Base-by-base conservation (phyloP, 768 basidiomycete genomes). In the Serendipita indica region DNA sequence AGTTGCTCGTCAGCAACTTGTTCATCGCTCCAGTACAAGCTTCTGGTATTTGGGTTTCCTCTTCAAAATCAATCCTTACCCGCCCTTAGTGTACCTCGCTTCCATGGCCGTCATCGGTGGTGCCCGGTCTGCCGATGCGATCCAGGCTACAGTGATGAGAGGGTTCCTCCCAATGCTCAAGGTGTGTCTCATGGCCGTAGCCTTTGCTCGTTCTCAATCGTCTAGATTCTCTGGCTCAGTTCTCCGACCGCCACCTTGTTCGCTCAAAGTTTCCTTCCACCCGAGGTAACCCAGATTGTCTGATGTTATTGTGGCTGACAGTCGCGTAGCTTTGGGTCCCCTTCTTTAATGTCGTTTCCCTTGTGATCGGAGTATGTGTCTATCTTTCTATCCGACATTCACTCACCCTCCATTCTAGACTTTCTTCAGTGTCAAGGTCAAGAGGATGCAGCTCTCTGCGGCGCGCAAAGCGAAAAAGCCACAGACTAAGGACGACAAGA, bases 71-170 rank as follows among this genome's bases (percentile, higher is more conserved):
- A n/a, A n/a, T n/a, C n/a, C 20, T 18, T 54, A 54, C 30, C n/a
- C n/a, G 16, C 30, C 32, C 32, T 25, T 61, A 84, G 88, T 78
- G 3, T 89, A 80, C 69, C 75, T 93, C 32, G 75, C 84, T 0
- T 86, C 81, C 25, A 85, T 89, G 80, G 86, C 90, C 1, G 68
- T 91, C 33, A 90, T 93, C 62, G 83, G 83, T 60, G 90, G 90
- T 34, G 86, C 87, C 16, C 79, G 76, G 63, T 79, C 83, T 6
- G 62, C 77, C 5, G 75, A 80, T 34, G 82, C 84, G 25, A 73
- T 92, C 49, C 63, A 77, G 46, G 79, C 77, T 65, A 83, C 84
- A 0, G 78, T 91, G 32, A 82, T 78, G 67, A 75, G 70, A 16
- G 86, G 87, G 18, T 89, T 89, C 73, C 76, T 84, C 67, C 69